Conservation (phyloP, 2,329 filamentous ascomycete genomes). For the Aspergillus viridinutans region DNA sequence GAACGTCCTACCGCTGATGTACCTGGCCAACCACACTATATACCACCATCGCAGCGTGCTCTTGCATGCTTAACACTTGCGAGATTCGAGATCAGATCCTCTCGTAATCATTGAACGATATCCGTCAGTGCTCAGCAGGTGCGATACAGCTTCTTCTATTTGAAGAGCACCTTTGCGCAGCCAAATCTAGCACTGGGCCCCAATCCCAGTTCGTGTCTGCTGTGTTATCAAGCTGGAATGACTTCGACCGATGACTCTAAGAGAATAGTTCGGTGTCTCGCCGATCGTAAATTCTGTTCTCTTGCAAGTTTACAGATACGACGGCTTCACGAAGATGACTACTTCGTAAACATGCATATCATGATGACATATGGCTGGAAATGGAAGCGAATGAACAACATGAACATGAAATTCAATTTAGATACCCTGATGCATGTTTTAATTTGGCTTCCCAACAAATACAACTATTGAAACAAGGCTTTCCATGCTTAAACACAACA, state of each 20-base stretch:
- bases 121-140: neutral
- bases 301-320: too few relatives aligned
- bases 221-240: neutral
- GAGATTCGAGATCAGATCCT: neutral
- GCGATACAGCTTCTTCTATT: neutral
- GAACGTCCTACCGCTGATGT: slow-evolving; percentile 12
- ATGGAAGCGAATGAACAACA: neutral
- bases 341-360: neutral
- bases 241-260: neutral
- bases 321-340: neutral
- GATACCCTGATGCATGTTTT: neutral
- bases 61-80: neutral
- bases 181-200: neutral
- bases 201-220: neutral
- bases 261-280: neutral
- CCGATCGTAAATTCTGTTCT: neutral
- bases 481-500: too few relatives aligned
- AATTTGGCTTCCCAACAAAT: neutral
- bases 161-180: neutral
- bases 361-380: neutral
- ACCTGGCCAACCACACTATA: neutral
- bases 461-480: neutral
- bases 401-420: neutral
- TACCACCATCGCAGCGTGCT: neutral
- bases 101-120: neutral